Evolutionary conservation across 1,284 basidiomycete genomes (phyloP).

Genomic region (Puccinia horiana): DNA sequence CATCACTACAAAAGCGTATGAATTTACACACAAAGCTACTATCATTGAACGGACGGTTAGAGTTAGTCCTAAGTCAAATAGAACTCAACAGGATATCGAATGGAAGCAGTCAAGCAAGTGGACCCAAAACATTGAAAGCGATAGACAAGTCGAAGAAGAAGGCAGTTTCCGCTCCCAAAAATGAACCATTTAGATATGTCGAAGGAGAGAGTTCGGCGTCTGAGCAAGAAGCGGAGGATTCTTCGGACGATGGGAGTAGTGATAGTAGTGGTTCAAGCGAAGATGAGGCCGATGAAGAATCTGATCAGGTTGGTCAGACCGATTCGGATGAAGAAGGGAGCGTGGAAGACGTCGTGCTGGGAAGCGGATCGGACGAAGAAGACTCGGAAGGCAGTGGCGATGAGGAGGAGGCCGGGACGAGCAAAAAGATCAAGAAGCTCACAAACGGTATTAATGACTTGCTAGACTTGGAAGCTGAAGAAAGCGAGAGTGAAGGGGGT

Average conservation of each 20-base stretch:
- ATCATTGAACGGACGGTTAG: slow-evolving; percentile 81
- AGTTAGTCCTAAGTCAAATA: slow-evolving; percentile 90
- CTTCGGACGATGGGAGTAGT: slow-evolving; percentile 60
- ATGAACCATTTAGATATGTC: slow-evolving; percentile 52
- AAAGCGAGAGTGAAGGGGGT: slow-evolving; percentile 62
- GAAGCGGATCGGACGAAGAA: slow-evolving; percentile 24
- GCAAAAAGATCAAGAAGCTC: background rate
- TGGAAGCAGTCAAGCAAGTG: slow-evolving; percentile 59
- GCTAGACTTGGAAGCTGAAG: slow-evolving; percentile 63
- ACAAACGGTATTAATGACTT: slow-evolving; percentile 61
- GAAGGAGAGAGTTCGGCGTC: slow-evolving; percentile 56
- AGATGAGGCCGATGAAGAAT: slow-evolving; percentile 51
- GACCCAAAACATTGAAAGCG: slow-evolving; percentile 19
- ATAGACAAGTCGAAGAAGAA: slow-evolving; percentile 57
- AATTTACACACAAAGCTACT: slow-evolving; percentile 81
- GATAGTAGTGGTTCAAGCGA: slow-evolving; percentile 55
- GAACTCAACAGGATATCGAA: slow-evolving; percentile 57
- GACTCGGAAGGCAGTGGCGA: slow-evolving; percentile 50
- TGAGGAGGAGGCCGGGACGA: slow-evolving; percentile 50
- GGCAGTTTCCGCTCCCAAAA: slow-evolving; percentile 36
- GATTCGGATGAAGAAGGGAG: slow-evolving; percentile 51
- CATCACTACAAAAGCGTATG: slow-evolving; percentile 76
- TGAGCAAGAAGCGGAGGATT: slow-evolving; percentile 55
- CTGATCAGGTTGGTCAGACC: slow-evolving; percentile 4
- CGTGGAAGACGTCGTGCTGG: slow-evolving; percentile 57